Base-by-base conservation (phyloP, 2,329 filamentous ascomycete species). In the Epicoccum nigrum region DNA sequence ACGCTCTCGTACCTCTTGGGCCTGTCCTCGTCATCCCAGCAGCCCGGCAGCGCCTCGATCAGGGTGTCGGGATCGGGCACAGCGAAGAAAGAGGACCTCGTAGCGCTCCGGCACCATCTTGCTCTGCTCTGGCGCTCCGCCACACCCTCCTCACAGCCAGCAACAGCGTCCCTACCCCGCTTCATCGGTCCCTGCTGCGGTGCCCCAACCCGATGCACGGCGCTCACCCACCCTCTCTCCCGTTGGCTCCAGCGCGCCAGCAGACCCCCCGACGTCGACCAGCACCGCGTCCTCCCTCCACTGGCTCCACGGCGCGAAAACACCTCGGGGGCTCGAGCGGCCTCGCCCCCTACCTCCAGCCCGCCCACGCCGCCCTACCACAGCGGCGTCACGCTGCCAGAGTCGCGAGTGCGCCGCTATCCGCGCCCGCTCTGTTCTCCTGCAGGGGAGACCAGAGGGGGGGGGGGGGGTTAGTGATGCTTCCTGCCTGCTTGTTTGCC, bases 271-370 rank as follows among this genome's bases (percentile, higher is more conserved):
- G 2, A 30, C 28, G 20, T 38, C 25, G 13, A 38, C 35, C 20
- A 38, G 35, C 11, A 38, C 19, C 20, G 16, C 35, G 21, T 38
- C 16, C 9, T 20, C 25, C 16, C 9, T 20, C 16, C 21, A 20
- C 21, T 4, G 35, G 19, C 16, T 19, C 8, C 12, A 38, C 35
- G 11, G 35, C 37, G 4, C 31, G 1, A 21, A 23, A 56, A 4
- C 4, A 1, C 17, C 20, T 20, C 8, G 34, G 45, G 4, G 43
- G 54, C 0, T 37, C n/a, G n/a, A n/a, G 42, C 8, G 58, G 62
- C 43, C 71, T 61, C 46, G 72, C 60, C 6, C 67, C 48, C 54
- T 74, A 67, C 48, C 54, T 74, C 69, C 1, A 74, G 57, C 1
- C 71, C 71, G 6, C 67, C 64, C 3, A 59, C 56, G 2, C 31